phyloP scores from a whole-genome alignment of 2,329 filamentous ascomycete genomes.

The Penicillium corylophilum region DNA sequence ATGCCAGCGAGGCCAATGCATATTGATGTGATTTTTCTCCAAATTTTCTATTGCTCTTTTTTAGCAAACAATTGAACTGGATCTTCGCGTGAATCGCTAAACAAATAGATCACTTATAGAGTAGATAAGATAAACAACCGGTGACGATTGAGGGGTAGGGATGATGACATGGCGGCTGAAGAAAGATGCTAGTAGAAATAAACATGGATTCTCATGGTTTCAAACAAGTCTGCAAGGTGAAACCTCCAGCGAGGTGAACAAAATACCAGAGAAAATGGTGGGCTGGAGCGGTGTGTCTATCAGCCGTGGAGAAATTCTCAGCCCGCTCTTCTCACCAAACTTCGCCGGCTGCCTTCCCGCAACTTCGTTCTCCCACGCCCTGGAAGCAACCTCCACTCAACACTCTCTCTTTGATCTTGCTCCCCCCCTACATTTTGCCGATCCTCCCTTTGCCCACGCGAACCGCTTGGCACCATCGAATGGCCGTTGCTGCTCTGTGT shows the following conservation, averaged over 20 bases:
- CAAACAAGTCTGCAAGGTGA: background rate
- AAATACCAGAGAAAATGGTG: background rate
- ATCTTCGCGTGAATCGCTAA: background rate
- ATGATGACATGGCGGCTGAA: conserved; percentile 6
- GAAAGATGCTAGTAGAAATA: background rate
- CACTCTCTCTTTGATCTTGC: background rate
- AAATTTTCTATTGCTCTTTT: background rate
- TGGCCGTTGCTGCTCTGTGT: conserved; percentile 26
- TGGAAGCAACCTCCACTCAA: background rate
- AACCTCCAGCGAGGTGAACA: background rate
- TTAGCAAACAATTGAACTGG: background rate
- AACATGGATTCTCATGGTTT: background rate
- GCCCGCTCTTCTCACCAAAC: conserved; percentile 16
- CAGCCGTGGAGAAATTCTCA: conserved; percentile 20
- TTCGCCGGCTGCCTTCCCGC: conserved; percentile 14
- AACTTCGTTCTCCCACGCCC: background rate
- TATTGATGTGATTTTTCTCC: conserved; percentile 47
- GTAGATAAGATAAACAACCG: conserved; percentile 29
- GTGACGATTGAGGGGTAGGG: conserved; percentile 24
- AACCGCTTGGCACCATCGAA: conserved; percentile 11
- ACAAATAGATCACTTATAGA: conserved; percentile 9
- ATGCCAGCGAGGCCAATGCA: conserved; percentile 50
- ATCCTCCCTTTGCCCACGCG: background rate
- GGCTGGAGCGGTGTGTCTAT: conserved; percentile 20
- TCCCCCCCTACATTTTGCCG: background rate